Evolutionary conservation across 805 yeast genomes (phyloP).

Genomic region (Zygosaccharomyces rouxii): DNA sequence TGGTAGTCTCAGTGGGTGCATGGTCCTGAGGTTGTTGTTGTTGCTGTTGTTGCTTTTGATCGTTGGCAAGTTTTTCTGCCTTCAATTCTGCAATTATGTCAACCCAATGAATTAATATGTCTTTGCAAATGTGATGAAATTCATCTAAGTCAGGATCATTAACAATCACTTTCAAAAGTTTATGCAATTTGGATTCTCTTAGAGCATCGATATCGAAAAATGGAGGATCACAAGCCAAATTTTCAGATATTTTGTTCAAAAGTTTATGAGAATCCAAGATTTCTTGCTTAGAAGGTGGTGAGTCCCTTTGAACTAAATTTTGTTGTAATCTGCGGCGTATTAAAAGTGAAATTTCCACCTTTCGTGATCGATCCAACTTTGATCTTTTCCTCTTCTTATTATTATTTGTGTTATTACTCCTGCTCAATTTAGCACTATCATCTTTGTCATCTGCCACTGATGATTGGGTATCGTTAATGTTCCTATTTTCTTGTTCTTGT

Average conservation of each 20-base stretch:
- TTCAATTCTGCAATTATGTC: conserved; percentile 23
- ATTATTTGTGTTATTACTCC: neutral
- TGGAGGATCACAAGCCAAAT: conserved; percentile 24
- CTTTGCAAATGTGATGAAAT: conserved; percentile 29
- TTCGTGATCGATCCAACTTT: conserved; percentile 26
- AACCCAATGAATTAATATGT: conserved; percentile 27
- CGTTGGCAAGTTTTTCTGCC: conserved; percentile 22
- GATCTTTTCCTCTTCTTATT: conserved; percentile 8
- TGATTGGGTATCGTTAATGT: neutral
- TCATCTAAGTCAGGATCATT: conserved; percentile 25
- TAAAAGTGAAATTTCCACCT: conserved; percentile 27
- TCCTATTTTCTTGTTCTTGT: conserved; percentile 1
- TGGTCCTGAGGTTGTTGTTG: conserved; percentile 4
- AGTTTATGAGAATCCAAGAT: conserved; percentile 28
- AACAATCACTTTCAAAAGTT: conserved; percentile 30
- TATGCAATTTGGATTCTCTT: conserved; percentile 30
- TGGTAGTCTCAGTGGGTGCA: conserved; percentile 3
- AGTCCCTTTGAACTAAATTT: conserved; percentile 31
- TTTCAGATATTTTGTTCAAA: conserved; percentile 25
- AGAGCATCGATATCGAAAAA: conserved; percentile 33
- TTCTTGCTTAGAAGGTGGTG: conserved; percentile 26
- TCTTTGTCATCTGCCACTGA: neutral
- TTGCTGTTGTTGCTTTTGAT: conserved; percentile 5
- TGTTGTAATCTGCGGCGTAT: conserved; percentile 33
- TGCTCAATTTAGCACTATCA: too few relatives aligned